Base-by-base conservation (phyloP, 2,329 filamentous ascomycete species). In the Zymoseptoria brevis region DNA sequence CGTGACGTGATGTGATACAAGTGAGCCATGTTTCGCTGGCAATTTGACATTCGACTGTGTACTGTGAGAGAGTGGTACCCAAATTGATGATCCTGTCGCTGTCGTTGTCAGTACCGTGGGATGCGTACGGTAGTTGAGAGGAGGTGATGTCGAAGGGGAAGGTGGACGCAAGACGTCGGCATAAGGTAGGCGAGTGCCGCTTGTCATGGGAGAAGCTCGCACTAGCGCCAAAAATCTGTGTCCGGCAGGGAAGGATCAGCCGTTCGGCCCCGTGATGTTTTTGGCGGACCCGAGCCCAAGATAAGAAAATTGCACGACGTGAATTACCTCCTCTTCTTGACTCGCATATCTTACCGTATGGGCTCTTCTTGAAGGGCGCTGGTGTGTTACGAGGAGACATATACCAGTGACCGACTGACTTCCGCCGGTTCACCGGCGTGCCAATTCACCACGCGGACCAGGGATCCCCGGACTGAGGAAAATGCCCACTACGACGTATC, bases 41-140 rank as follows among this genome's bases (percentile, higher is more conserved):
- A 65, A 55, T 63, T 64, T 63, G 65, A 67, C 65, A 67, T 67
- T 62, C 61, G 60, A 49, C 51, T 58, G 49, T 60, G 55, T 5
- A 35, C 50, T 30, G 54, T 64, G 57, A 21, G 50, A 13, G 29
- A 51, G 24, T 26, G 54, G 57, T 41, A 9, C 35, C 16, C 35
- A 16, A 16, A 2, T n/a, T 16, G 13, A 45, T n/a, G 16, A n/a
- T 45, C 35, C 13, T 16, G 11, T 45, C 16, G 35, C 35, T n/a
- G 35, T 16, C 11, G 35, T 16, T 7, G 16, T 16, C 7, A 6
- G 35, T 45, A 29, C 26, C 26, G 2, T 29, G 26, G 26, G 26
- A 29, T 8, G 26, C 26, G 26, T 29, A 29, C n/a, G 21, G 21
- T 22, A 22, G 2, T 22, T 22, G n/a, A n/a, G n/a, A n/a, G n/a